Percentiles rank a stretch among this genome's conserved stretches.
These are phyloP conservation scores for Colletotrichum eleusines DNA, from an alignment of 2,329 filamentous ascomycete species.

Conservation along the genomic window DNA sequence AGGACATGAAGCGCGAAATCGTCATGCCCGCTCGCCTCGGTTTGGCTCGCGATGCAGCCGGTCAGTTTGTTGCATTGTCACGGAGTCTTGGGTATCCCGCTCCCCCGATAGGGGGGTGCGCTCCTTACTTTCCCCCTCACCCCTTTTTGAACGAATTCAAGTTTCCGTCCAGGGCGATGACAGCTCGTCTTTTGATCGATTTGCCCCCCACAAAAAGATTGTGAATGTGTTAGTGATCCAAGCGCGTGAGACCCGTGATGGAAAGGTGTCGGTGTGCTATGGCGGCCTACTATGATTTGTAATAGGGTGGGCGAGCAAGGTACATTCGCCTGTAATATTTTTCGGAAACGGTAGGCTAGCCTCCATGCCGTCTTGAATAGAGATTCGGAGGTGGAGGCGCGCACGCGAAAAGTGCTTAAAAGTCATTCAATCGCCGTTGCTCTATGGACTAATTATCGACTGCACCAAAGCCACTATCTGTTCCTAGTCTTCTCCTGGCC, in stretches of 20 bases:
- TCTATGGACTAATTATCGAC: not conserved
- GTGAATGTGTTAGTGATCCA: not conserved
- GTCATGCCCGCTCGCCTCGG: not conserved
- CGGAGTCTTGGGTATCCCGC: constrained; percentile 4
- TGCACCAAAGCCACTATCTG: not conserved
- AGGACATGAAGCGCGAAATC: not conserved
- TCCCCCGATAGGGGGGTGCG: not conserved
- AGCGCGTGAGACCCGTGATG: not conserved
- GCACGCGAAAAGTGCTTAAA: not conserved
- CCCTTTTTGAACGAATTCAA: not conserved
- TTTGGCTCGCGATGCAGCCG: not conserved
- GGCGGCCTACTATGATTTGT: not conserved
- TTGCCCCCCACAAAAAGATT: not conserved
- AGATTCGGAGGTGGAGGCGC: not conserved
- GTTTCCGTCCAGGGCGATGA: not conserved
- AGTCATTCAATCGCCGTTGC: not conserved
- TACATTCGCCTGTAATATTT: not conserved
- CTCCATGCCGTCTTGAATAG: not conserved
- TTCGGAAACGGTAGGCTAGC: not conserved
- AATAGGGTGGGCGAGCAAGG: not conserved
- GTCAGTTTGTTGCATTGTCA: constrained; percentile 14
- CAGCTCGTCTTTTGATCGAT: not conserved
- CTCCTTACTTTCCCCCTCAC: not conserved
- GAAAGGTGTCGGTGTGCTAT: not conserved
- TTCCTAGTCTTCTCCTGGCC: not conserved